Percentiles rank a stretch among this genome's conserved stretches.
Conservation (phyloP, 257 asterid species). For the Capsicum baccatum region DNA sequence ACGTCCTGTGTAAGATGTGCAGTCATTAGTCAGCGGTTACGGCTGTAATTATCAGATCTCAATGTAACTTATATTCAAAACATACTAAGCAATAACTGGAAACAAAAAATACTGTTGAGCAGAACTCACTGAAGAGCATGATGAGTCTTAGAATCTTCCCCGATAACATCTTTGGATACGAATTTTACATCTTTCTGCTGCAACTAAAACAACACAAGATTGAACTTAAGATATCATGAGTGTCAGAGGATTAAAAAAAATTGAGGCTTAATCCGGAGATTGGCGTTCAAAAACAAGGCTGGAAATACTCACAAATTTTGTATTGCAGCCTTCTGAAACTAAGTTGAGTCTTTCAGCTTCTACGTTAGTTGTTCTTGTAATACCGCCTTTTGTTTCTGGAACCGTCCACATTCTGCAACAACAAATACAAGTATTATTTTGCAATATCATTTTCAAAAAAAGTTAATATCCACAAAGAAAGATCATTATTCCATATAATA, state of each 20-base stretch:
- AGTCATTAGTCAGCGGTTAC: not conserved
- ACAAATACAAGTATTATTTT: not conserved
- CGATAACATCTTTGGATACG: conserved; percentile 54
- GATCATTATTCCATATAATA: conserved; percentile 4
- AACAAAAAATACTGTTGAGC: conserved; percentile 21
- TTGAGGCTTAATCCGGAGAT: not conserved
- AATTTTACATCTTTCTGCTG: conserved; percentile 59
- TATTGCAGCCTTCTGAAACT: conserved; percentile 78
- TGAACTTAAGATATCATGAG: not conserved
- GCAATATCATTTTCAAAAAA: conserved; percentile 20
- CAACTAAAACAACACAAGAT: conserved; percentile 31
- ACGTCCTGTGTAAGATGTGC: conserved; percentile 48
- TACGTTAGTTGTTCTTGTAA: conserved; percentile 60
- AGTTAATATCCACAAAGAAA: conserved; percentile 4
- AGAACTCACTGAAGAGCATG: conserved; percentile 63
- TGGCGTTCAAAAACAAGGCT: not conserved
- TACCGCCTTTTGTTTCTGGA: conserved; percentile 63
- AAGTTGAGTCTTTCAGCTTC: conserved; percentile 73
- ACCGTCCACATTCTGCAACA: conserved; percentile 62
- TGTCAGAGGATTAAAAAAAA: not conserved
- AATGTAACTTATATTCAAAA: not conserved
- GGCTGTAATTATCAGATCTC: not conserved
- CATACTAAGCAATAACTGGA: conserved; percentile 12
- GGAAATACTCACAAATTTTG: conserved; percentile 63
- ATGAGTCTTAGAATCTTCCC: conserved; percentile 63